Conservation (phyloP, 139 green algal genomes). For the Picochlorum sp. region DNA sequence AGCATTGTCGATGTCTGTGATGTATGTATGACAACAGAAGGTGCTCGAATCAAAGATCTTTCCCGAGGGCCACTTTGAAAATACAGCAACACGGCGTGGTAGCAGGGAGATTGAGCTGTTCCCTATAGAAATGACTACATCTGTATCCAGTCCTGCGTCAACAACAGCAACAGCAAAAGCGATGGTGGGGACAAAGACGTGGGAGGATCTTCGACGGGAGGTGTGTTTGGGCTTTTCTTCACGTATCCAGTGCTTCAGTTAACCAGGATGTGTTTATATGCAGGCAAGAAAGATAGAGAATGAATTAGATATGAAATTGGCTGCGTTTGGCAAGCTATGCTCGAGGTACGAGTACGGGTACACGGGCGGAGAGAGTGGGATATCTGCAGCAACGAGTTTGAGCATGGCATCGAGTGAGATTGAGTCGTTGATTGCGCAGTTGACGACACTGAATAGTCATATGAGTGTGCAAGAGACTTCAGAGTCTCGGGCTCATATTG, state of each 20-base stretch:
- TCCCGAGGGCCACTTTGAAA: too few relatives aligned
- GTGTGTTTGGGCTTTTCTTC: not conserved
- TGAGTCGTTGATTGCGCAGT: conserved; percentile 66
- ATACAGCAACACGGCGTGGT: too few relatives aligned
- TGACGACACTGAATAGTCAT: conserved; percentile 75
- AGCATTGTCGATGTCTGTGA: too few relatives aligned
- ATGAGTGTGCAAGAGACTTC: conserved; percentile 48
- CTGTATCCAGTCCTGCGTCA: not conserved
- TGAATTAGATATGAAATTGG: conserved; percentile 85
- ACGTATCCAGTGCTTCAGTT: conserved; percentile 25
- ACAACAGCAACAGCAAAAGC: not conserved
- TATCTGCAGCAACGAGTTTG: conserved; percentile 46
- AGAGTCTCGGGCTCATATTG: conserved; percentile 71
- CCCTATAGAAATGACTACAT: too few relatives aligned
- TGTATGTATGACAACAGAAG: too few relatives aligned
- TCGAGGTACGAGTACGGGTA: conserved; percentile 63
- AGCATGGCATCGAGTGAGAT: conserved; percentile 54
- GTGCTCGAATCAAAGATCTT: too few relatives aligned
- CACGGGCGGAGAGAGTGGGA: conserved; percentile 25
- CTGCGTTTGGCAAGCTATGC: conserved; percentile 76
- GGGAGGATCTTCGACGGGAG: conserved; percentile 2
- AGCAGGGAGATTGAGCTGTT: too few relatives aligned
- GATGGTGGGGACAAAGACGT: not conserved
- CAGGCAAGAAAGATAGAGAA: conserved; percentile 84
- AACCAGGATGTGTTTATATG: not conserved